These are phyloP conservation scores for Penicillium bialowiezense DNA, from an alignment of 495 filamentous ascomycete genomes.

Conservation along the genomic window DNA sequence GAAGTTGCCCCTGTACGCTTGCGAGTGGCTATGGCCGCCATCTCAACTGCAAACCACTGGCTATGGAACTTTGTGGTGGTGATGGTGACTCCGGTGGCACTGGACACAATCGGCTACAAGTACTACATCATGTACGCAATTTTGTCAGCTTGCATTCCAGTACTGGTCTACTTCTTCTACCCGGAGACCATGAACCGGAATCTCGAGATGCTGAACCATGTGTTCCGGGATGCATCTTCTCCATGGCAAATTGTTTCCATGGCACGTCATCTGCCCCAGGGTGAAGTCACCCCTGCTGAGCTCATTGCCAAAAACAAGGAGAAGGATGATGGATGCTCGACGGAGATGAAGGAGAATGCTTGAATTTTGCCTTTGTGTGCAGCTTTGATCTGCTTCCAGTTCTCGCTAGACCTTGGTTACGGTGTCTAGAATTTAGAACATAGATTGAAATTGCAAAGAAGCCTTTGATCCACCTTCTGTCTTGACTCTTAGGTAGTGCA, in stretches of 20 bases:
- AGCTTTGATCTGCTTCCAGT: too few species aligned
- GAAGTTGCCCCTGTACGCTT: conserved; percentile 54
- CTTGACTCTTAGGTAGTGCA: too few species aligned
- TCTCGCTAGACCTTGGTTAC: too few species aligned
- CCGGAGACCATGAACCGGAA: conserved; percentile 65
- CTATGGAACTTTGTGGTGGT: conserved; percentile 59
- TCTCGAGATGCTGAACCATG: conserved; percentile 63
- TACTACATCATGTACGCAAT: conserved; percentile 41
- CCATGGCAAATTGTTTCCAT: conserved; percentile 32
- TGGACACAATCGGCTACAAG: conserved; percentile 32
- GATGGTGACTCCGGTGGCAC: conserved; percentile 51
- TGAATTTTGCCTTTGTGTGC: neutral
- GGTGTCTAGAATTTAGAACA: too few species aligned
- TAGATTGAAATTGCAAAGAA: too few species aligned
- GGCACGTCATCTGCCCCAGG: conserved; percentile 28
- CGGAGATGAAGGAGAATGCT: neutral
- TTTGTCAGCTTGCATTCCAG: conserved; percentile 31
- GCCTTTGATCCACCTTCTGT: too few species aligned
- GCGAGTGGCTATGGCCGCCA: conserved; percentile 49
- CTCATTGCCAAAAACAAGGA: neutral
- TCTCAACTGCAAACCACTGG: conserved; percentile 44
- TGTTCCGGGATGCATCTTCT: conserved; percentile 57
- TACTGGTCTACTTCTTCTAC: conserved; percentile 62
- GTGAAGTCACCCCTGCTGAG: conserved; percentile 13
- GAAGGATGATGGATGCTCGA: neutral